Percentiles rank a stretch among this genome's conserved stretches.
Evolutionary conservation across 2,329 filamentous ascomycete species (phyloP).

Genomic region (Phaeosphaeria sp.): DNA sequence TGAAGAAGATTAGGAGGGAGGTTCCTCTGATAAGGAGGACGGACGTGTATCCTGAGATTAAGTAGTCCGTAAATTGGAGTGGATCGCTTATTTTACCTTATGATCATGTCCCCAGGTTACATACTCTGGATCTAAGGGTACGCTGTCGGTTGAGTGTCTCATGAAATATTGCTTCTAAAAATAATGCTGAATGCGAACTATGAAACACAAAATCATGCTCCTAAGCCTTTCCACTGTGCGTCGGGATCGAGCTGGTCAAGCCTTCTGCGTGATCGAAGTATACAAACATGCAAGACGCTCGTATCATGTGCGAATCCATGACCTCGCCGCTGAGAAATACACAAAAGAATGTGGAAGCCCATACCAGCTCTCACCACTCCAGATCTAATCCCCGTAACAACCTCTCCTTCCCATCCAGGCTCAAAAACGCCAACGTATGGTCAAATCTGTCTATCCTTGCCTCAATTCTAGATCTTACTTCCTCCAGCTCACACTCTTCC

Average conservation of each 20-base stretch:
- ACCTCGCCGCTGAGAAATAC: background rate
- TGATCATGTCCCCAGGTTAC: too few relatives aligned
- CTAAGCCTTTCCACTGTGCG: too few relatives aligned
- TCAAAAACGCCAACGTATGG: slow-evolving; percentile 33
- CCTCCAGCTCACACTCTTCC: slow-evolving; percentile 20
- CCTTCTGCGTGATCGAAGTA: too few relatives aligned
- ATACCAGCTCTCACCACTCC: slow-evolving; percentile 3
- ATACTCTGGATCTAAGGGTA: too few relatives aligned
- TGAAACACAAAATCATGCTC: too few relatives aligned
- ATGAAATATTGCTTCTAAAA: too few relatives aligned
- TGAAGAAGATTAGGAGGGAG: slow-evolving; percentile 61
- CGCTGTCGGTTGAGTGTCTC: too few relatives aligned
- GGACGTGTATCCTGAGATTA: slow-evolving; percentile 48
- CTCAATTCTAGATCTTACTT: slow-evolving; percentile 28
- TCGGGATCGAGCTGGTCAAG: too few relatives aligned
- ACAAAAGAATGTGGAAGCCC: background rate
- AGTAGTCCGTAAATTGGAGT: too few relatives aligned
- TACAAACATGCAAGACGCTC: background rate
- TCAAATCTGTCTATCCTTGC: slow-evolving; percentile 18
- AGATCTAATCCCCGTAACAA: slow-evolving; percentile 31
- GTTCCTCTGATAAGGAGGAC: slow-evolving; percentile 65
- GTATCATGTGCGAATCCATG: background rate
- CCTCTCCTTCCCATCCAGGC: slow-evolving; percentile 31
- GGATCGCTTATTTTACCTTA: too few relatives aligned
- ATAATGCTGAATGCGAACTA: too few relatives aligned